These are phyloP conservation scores for Byssochlamys sp. DNA, from an alignment of 2,329 filamentous ascomycete genomes.

Conservation along the genomic window DNA sequence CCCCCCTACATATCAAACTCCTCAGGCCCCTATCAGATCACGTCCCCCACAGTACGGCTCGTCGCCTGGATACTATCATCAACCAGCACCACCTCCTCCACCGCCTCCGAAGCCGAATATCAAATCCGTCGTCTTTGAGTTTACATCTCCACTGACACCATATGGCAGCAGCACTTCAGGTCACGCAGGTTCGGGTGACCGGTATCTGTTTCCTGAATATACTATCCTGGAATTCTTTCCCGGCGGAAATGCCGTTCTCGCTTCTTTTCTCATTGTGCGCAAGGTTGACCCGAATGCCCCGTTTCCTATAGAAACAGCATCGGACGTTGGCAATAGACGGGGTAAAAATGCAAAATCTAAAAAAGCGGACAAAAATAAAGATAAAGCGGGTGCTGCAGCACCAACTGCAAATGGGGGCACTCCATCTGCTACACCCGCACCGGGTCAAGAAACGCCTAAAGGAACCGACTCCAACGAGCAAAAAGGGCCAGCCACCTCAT, in stretches of 20 bases:
- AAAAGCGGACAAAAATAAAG: slow-evolving; percentile 22
- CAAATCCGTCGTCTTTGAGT: slow-evolving; percentile 41
- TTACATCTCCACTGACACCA: slow-evolving; percentile 33
- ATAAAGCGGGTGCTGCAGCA: slow-evolving; percentile 2
- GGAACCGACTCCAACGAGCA: slow-evolving; percentile 1
- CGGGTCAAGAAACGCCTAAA: slow-evolving; percentile 4
- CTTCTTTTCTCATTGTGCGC: slow-evolving; percentile 39
- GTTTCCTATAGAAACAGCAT: slow-evolving; percentile 27
- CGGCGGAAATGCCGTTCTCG: slow-evolving; percentile 36
- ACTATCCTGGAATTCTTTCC: slow-evolving; percentile 41
- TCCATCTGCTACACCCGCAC: slow-evolving; percentile 13
- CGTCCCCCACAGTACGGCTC: slow-evolving; percentile 26
- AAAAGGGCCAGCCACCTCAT: slow-evolving; percentile 12
- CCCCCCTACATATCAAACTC: slow-evolving; percentile 21
- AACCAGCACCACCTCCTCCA: slow-evolving; percentile 17
- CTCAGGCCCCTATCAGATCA: slow-evolving; percentile 26
- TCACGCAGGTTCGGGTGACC: slow-evolving; percentile 36
- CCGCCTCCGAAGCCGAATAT: slow-evolving; percentile 31
- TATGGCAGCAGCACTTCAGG: slow-evolving; percentile 32
- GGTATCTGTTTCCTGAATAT: slow-evolving; percentile 41
- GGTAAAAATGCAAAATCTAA: slow-evolving; percentile 28
- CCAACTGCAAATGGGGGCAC: slow-evolving; percentile 1
- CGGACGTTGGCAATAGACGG: slow-evolving; percentile 20
- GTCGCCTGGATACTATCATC: slow-evolving; percentile 24
- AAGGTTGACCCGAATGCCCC: slow-evolving; percentile 32